phyloP scores from a whole-genome alignment of 108 stramenopile species.

The Skeletonema marinoi region DNA sequence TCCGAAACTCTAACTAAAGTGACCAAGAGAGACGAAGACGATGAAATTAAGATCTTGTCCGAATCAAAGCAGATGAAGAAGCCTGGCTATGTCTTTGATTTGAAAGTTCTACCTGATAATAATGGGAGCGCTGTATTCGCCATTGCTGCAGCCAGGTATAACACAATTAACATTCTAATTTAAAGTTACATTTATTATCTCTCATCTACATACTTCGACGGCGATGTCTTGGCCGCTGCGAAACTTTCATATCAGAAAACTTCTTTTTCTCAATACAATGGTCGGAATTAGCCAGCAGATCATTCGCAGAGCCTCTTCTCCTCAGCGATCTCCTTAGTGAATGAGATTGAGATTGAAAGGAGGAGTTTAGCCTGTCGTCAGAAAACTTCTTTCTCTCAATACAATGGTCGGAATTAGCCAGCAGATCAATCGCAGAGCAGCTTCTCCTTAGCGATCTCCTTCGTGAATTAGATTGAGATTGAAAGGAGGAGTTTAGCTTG shows the following conservation, averaged over 20 bases:
- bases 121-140: conserved; percentile 34
- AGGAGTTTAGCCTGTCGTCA: too few relatives aligned
- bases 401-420: too few relatives aligned
- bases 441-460: too few relatives aligned
- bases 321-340: too few relatives aligned
- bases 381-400: too few relatives aligned
- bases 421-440: too few relatives aligned
- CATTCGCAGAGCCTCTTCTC: too few relatives aligned
- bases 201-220: neutral
- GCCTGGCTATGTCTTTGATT: conserved; percentile 59
- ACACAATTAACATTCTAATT: conserved; percentile 54
- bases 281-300: too few relatives aligned
- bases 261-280: too few relatives aligned
- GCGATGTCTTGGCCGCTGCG: neutral
- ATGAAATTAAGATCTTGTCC: conserved; percentile 2
- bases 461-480: too few relatives aligned
- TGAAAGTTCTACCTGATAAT: conserved; percentile 39
- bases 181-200: neutral
- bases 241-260: too few relatives aligned
- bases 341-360: neutral
- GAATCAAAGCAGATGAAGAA: conserved; percentile 19
- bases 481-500: neutral
- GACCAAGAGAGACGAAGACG: conserved; percentile 1
- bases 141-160: conserved; percentile 60
- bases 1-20: conserved; percentile 15